Evolutionary conservation across 2,329 filamentous ascomycete genomes (phyloP), one percentile per base, ranked within the genome.

Genomic region (Colletotrichum sp.): DNA sequence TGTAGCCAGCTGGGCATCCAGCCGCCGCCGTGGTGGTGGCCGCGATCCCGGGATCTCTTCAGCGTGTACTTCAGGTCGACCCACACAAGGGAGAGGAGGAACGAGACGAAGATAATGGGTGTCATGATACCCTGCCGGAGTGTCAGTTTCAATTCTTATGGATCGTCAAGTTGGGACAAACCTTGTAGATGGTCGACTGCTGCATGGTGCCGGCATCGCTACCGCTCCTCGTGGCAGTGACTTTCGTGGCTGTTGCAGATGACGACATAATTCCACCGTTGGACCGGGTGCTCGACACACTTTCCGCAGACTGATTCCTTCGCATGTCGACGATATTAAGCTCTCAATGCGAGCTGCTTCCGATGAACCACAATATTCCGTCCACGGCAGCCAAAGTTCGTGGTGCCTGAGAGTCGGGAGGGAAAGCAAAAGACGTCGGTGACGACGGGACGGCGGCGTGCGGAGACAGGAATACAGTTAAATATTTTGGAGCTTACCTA

Each of bases 21-120:
- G 69, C 80, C 78, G 52, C 80, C 78, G 52, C 77, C 81, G 66
- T 82, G 27, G 16, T 69, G 63, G 22, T 64, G 78, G 79, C 82
- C 77, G 79, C 86, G 84, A 70, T 80, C 82, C 75, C 84, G 84
- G 69, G 85, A 85, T 83, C 92, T 87, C 83, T 87, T 81, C 80
- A 87, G 80, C 80, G 91, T 84, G 88, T 91, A 86, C 74, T 87
- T 87, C 67, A 89, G 85, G 84, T 94, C 92, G 59, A 94, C 88
- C 68, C 93, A 83, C 81, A 89, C 88, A 62, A 95, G 89, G 3
- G 93, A 94, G 78, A 94, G 62, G 57, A 95, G 82, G 84, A 94
- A 94, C 27, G 91, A 90, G 67, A 91, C 86, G 82, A 94, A 90
- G 78, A 92, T 88, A 77, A 94, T 79, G 9, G 93, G 92, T 0